Conservation (phyloP, 2,329 filamentous ascomycete species). For the Magnaporthiopsis rhizophila region DNA sequence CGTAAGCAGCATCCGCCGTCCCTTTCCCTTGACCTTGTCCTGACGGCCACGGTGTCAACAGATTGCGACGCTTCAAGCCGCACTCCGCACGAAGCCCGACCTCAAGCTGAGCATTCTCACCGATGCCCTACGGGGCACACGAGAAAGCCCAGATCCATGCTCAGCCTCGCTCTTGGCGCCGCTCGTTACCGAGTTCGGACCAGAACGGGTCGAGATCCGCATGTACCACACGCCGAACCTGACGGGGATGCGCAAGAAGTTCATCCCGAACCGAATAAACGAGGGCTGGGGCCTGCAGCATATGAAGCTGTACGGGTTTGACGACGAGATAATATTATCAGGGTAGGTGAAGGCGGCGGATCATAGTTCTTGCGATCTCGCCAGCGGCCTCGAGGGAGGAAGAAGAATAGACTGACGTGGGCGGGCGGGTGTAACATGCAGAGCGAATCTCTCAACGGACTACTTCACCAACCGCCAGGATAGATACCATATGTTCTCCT, state of each 20-base stretch:
- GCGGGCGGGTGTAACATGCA: conserved; percentile 19
- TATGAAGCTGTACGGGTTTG: conserved; percentile 96
- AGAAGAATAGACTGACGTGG: background rate
- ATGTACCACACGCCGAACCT: conserved; percentile 99
- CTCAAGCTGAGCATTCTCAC: conserved; percentile 84
- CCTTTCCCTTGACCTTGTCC: background rate
- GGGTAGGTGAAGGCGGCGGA: conserved; percentile 44
- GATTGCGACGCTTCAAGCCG: conserved; percentile 69
- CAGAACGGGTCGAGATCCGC: conserved; percentile 78
- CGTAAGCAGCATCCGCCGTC: conserved; percentile 30
- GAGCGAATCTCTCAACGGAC: conserved; percentile 81
- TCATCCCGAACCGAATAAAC: conserved; percentile 84
- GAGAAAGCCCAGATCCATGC: conserved; percentile 78
- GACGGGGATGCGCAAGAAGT: conserved; percentile 74
- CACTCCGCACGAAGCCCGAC: conserved; percentile 64
- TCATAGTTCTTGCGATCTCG: background rate
- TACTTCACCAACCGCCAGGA: conserved; percentile 97
- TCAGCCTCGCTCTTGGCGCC: conserved; percentile 83
- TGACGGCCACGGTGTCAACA: conserved; percentile 18
- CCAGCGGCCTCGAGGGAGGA: background rate
- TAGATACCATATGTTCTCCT: conserved; percentile 85
- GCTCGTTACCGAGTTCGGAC: conserved; percentile 75
- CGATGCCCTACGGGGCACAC: conserved; percentile 82
- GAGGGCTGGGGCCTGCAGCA: conserved; percentile 98
- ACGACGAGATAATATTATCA: conserved; percentile 92